Evolutionary conservation across 306 rosid species (phyloP).

Genomic region (Quercus parvula): DNA sequence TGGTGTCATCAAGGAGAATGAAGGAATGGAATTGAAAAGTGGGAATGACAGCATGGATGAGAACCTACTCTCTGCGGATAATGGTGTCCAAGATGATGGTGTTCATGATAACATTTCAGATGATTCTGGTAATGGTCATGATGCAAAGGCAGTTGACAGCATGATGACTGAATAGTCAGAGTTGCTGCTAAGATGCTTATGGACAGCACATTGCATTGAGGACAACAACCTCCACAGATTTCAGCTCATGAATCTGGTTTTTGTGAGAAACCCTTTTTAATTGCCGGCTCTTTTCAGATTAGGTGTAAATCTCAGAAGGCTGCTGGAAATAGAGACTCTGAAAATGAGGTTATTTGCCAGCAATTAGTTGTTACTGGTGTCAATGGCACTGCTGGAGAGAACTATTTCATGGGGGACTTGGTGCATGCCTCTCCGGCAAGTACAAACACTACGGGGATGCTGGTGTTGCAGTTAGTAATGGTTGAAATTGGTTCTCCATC

Average conservation of each 20-base stretch:
- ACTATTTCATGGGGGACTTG: background rate
- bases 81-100: background rate
- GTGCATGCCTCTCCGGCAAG: too few species aligned
- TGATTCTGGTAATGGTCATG: constrained; percentile 2
- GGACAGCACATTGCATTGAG: background rate
- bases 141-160: background rate
- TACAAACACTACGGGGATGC: background rate
- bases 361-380: background rate
- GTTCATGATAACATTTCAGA: background rate
- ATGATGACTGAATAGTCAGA: background rate
- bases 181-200: background rate
- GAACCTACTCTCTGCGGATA: background rate
- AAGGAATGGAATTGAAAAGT: constrained; percentile 12
- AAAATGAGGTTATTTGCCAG: background rate
- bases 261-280: background rate
- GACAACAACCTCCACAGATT: background rate
- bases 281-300: background rate
- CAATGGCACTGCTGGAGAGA: background rate
- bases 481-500: background rate
- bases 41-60: background rate
- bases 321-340: background rate
- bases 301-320: background rate
- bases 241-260: background rate
- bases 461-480: background rate
- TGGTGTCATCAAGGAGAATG: constrained; percentile 19